Evolutionary conservation across 1,284 basidiomycete genomes (phyloP).

Genomic region (Rhodotorula sp.): DNA sequence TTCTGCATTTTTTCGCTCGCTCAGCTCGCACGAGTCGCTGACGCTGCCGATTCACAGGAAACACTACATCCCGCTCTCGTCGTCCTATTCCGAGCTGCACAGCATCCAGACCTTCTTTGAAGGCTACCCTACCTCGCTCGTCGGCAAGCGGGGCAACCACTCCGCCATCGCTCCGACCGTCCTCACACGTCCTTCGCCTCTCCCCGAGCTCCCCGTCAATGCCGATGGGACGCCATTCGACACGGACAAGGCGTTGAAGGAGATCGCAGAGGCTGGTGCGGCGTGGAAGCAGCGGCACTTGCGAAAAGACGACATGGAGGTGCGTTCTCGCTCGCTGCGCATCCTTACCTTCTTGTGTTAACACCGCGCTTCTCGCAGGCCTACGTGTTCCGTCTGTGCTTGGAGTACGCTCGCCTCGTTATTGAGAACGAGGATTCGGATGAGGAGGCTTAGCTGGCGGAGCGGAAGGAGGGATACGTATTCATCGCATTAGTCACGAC

Average conservation of each 20-base stretch:
- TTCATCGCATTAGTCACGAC: too few relatives aligned
- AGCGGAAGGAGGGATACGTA: too few relatives aligned
- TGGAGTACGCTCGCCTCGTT: too few relatives aligned
- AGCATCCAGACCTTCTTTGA: slow-evolving; percentile 88
- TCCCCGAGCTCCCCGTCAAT: slow-evolving; percentile 26
- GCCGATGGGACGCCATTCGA: slow-evolving; percentile 54
- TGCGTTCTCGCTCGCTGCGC: slow-evolving; percentile 22
- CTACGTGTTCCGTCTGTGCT: too few relatives aligned
- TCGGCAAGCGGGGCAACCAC: slow-evolving; percentile 47
- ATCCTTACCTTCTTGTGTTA: background rate
- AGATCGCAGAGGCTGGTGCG: slow-evolving; percentile 81
- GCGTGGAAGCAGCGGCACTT: slow-evolving; percentile 83
- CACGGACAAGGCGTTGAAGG: slow-evolving; percentile 68
- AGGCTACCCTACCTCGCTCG: slow-evolving; percentile 52
- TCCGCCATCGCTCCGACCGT: slow-evolving; percentile 49
- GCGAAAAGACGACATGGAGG: slow-evolving; percentile 80
- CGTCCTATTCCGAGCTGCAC: slow-evolving; percentile 83
- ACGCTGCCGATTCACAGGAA: slow-evolving; percentile 58
- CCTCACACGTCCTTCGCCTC: slow-evolving; percentile 23
- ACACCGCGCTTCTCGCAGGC: background rate
- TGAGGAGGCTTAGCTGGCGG: too few relatives aligned
- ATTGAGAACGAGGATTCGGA: too few relatives aligned
- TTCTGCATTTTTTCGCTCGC: background rate
- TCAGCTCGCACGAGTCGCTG: background rate
- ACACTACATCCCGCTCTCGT: slow-evolving; percentile 85